These are phyloP conservation scores for Solanum chiquidenum DNA, from an alignment of 257 asterid species.

Conservation along the genomic window DNA sequence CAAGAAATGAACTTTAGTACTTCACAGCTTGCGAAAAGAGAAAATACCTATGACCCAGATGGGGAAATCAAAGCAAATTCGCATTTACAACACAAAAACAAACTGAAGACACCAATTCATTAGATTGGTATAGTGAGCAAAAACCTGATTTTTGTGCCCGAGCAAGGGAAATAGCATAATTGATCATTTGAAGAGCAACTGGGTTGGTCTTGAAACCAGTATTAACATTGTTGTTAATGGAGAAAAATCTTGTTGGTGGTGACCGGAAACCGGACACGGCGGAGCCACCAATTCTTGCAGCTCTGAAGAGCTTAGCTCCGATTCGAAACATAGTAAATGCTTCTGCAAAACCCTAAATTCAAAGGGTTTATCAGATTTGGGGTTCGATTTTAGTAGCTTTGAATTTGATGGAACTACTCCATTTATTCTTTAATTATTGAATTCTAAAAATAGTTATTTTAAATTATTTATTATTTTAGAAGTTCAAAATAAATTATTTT, in stretches of 20 bases:
- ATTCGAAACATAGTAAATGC: slow-evolving; percentile 28
- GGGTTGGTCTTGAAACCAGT: slow-evolving; percentile 33
- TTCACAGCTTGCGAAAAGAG: background rate
- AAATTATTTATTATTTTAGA: too few species aligned
- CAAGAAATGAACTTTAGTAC: background rate
- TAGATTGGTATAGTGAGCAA: background rate
- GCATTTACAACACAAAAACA: background rate
- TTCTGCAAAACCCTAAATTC: background rate
- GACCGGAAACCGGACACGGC: slow-evolving; percentile 19
- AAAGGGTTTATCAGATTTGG: background rate
- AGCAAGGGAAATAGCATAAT: slow-evolving; percentile 63
- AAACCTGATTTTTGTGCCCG: slow-evolving; percentile 66
- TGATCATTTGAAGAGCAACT: slow-evolving; percentile 67
- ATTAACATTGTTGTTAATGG: background rate
- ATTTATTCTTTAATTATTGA: too few species aligned
- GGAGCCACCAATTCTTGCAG: slow-evolving; percentile 12
- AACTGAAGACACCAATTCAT: background rate
- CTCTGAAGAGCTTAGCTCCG: slow-evolving; percentile 32
- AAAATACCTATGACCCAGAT: background rate
- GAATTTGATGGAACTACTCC: background rate
- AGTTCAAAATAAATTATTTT: too few species aligned
- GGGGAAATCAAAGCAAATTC: background rate
- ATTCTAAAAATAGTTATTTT: too few species aligned
- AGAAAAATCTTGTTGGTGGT: slow-evolving; percentile 25
- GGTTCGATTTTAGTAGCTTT: background rate